These are phyloP conservation scores for Hypomyces perniciosus DNA, from an alignment of 2,329 filamentous ascomycete species.

Conservation along the genomic window DNA sequence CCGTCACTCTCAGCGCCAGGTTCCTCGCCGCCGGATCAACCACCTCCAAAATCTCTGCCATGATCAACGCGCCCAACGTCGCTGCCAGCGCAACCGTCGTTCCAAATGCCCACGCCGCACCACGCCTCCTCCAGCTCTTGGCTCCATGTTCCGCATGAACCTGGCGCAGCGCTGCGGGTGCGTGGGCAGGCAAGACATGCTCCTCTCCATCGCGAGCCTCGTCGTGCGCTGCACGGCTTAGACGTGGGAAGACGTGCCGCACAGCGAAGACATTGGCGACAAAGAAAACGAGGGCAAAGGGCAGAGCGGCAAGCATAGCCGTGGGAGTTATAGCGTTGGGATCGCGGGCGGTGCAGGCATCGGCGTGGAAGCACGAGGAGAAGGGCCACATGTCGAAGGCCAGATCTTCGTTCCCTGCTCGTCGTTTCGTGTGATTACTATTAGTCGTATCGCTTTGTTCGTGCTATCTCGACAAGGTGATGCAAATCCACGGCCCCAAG, in stretches of 20 bases:
- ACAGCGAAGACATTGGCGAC: conserved; percentile 57
- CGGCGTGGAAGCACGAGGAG: conserved; percentile 47
- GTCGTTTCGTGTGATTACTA: neutral
- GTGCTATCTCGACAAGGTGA: no score
- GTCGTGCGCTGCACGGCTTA: conserved; percentile 51
- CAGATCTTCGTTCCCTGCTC: neutral
- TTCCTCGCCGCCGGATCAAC: conserved; percentile 62
- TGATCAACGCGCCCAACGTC: conserved; percentile 72
- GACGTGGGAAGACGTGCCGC: conserved; percentile 65
- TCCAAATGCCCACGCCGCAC: conserved; percentile 63
- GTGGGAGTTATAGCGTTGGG: conserved; percentile 37
- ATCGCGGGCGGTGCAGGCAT: conserved; percentile 46
- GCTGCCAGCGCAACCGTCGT: conserved; percentile 70
- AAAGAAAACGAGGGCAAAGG: conserved; percentile 66
- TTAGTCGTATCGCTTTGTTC: no score
- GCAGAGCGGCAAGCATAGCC: conserved; percentile 55
- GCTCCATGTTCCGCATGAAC: conserved; percentile 53
- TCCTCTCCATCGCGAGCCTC: conserved; percentile 48
- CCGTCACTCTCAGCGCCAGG: conserved; percentile 61
- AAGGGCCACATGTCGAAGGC: conserved; percentile 32
- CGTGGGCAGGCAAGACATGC: conserved; percentile 56
- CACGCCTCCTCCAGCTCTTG: conserved; percentile 44
- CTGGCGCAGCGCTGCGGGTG: conserved; percentile 53
- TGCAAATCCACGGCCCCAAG: no score
- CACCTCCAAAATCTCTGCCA: conserved; percentile 76